A percentile compares a stretch with the other conserved stretches of the same genome.
phyloP scores from a whole-genome alignment of 352 stramenopile genomes.

The Globisporangium paroecandrum region DNA sequence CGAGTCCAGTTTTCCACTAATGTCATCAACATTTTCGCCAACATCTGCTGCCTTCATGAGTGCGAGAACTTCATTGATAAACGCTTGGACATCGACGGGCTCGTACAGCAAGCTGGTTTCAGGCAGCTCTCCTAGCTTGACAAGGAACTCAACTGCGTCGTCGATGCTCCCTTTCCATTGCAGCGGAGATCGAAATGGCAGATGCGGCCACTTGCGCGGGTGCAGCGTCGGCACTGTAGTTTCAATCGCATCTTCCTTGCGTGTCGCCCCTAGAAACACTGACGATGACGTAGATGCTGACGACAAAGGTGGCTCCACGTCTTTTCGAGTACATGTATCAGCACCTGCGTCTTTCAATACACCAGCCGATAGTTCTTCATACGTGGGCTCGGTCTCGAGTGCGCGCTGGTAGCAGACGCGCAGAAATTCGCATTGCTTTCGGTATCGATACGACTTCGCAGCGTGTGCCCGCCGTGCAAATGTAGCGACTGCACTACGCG shows the following conservation, averaged over 20 bases:
- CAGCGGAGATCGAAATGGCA: conserved; percentile 48
- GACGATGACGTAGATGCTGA: conserved; percentile 1
- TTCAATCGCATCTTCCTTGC: conserved; percentile 42
- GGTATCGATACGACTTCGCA: conserved; percentile 47
- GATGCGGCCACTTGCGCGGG: conserved; percentile 66
- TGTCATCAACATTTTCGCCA: conserved; percentile 14
- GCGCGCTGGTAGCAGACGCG: conserved; percentile 55
- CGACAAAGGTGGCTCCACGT: not conserved
- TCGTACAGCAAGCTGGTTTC: conserved; percentile 67
- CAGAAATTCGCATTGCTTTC: conserved; percentile 65
- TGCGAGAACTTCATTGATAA: conserved; percentile 24
- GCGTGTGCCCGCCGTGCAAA: conserved; percentile 38
- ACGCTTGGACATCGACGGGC: conserved; percentile 43
- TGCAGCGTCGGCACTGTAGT: conserved; percentile 39
- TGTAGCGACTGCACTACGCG: conserved; percentile 28
- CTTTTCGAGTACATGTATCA: not conserved
- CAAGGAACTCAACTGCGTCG: conserved; percentile 43
- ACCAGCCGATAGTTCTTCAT: conserved; percentile 6
- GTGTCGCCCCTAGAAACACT: conserved; percentile 21
- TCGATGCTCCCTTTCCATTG: conserved; percentile 44
- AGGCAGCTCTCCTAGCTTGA: conserved; percentile 44
- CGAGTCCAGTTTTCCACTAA: not conserved
- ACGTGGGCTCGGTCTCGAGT: conserved; percentile 31
- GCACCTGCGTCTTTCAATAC: not conserved
- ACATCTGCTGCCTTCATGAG: conserved; percentile 26